Percentiles rank a stretch among this genome's conserved stretches.
These are phyloP conservation scores for Fusarium falciforme DNA, from an alignment of 2,329 filamentous ascomycete genomes.

Conservation along the genomic window DNA sequence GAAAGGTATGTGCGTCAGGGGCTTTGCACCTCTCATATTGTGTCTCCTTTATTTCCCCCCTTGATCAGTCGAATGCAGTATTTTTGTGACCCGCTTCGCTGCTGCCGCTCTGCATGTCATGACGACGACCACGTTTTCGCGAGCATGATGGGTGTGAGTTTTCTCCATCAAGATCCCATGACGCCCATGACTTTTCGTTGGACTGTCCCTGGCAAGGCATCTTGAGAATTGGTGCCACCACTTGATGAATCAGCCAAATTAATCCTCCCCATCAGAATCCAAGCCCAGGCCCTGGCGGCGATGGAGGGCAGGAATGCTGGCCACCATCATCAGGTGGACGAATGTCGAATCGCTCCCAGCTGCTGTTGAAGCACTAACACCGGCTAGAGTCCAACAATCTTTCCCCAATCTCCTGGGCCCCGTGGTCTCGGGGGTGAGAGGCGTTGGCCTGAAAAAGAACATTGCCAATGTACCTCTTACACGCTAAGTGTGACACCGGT, in stretches of 20 bases:
- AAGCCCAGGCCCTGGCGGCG: not conserved
- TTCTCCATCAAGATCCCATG: constrained; percentile 19
- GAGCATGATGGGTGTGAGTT: constrained; percentile 22
- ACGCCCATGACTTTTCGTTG: constrained; percentile 22
- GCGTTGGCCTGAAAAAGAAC: constrained; percentile 30
- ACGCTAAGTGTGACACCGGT: constrained; percentile 31
- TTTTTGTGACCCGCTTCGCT: constrained; percentile 22
- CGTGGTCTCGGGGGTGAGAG: constrained; percentile 24
- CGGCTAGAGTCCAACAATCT: constrained; percentile 23
- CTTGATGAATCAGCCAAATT: constrained; percentile 19
- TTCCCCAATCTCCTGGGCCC: constrained; percentile 41
- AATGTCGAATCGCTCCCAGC: constrained; percentile 27
- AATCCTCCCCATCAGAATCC: not conserved
- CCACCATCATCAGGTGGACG: constrained; percentile 27
- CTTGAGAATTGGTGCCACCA: constrained; percentile 23
- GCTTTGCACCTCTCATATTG: not conserved
- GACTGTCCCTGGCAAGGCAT: not conserved
- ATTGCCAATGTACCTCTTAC: constrained; percentile 6
- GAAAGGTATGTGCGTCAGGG: constrained; percentile 17
- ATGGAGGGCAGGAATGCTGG: constrained; percentile 31
- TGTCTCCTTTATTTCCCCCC: constrained; percentile 31
- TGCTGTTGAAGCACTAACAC: constrained; percentile 21
- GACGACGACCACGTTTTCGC: constrained; percentile 35
- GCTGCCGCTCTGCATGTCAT: constrained; percentile 39
- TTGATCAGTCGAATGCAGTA: constrained; percentile 6